Base-by-base conservation (phyloP, 805 yeast genomes). In the Kuraishia borneana region DNA sequence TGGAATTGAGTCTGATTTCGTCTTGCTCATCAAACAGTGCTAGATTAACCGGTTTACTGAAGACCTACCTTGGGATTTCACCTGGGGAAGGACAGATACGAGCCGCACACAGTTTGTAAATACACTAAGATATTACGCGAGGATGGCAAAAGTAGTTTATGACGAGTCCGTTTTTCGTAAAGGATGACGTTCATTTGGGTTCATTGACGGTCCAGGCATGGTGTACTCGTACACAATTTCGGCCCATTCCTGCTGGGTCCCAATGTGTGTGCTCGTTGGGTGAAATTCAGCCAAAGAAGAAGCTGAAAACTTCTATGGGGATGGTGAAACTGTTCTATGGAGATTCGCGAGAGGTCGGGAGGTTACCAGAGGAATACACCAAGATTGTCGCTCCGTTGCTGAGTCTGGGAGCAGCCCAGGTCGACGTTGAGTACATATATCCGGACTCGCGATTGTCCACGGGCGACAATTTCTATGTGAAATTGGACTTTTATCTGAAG, bases 401-500 rank as follows among this genome's bases (percentile, higher is more conserved):
- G 2, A 82, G 73, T 35, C 53, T 69, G 7, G 60, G 63, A 6
- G 61, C 74, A 3, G 69, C 81, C 26, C 47, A 50, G 2, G 76
- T 83, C 43, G 68, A 69, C 26, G 73, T 73, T 1, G 64, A 72
- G 0, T 63, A 83, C 23, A 63, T 81, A 6, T 72, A 66, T 46
- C 72, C 77, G 28, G 80, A 43, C 4, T 36, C 76, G 14, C 58
- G 61, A 8, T 51, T 76, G 21, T 50, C 87, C 22, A 63, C 76
- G 2, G 97, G 96, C 3, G 94, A 85, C 47, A 64, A 79, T 1
- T 78, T 88, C 46, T 62, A 72, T 17, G 60, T 85, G 0, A 83
- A 77, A 45, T 55, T 83, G 4, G 83, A 84, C 44, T 72, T 85
- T 38, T 83, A 53, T 47, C 49, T 88, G 18, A 65, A 49, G 46